Evolutionary conservation across 2,329 filamentous ascomycete genomes (phyloP).

Genomic region (Neonectria hederae): DNA sequence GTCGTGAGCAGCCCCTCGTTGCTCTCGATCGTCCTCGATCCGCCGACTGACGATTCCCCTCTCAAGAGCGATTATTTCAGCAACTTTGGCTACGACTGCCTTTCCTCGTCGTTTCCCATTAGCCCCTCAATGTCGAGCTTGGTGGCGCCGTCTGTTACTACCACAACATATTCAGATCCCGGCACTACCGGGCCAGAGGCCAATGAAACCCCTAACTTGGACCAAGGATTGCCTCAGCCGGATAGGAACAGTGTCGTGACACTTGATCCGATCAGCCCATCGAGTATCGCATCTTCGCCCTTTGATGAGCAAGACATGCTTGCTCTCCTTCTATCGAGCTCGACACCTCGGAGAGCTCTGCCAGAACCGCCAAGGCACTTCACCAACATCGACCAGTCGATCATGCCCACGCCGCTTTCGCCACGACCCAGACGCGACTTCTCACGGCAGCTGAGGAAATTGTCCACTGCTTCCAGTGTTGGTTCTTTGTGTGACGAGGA

Average conservation of each 20-base stretch:
- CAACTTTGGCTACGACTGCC: constrained; percentile 22
- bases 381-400: constrained; percentile 40
- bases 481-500: constrained; percentile 42
- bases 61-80: constrained; percentile 23
- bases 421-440: constrained; percentile 36
- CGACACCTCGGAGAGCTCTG: constrained; percentile 38
- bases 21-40: constrained; percentile 31
- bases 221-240: constrained; percentile 15
- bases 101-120: constrained; percentile 36
- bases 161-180: constrained; percentile 20
- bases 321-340: constrained; percentile 41
- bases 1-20: constrained; percentile 33
- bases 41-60: constrained; percentile 29
- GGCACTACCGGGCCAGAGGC: constrained; percentile 27
- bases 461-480: constrained; percentile 34
- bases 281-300: constrained; percentile 43
- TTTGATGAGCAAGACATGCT: constrained; percentile 49
- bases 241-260: constrained; percentile 28
- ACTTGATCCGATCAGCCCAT: constrained; percentile 22
- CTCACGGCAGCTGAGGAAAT: constrained; percentile 33
- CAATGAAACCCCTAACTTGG: constrained; percentile 26
- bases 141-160: constrained; percentile 38
- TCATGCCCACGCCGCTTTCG: constrained; percentile 42
- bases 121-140: constrained; percentile 40
- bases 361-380: constrained; percentile 44